These are phyloP conservation scores for Vanrija pseudolonga DNA, from an alignment of 1,284 basidiomycete species.

Conservation along the genomic window DNA sequence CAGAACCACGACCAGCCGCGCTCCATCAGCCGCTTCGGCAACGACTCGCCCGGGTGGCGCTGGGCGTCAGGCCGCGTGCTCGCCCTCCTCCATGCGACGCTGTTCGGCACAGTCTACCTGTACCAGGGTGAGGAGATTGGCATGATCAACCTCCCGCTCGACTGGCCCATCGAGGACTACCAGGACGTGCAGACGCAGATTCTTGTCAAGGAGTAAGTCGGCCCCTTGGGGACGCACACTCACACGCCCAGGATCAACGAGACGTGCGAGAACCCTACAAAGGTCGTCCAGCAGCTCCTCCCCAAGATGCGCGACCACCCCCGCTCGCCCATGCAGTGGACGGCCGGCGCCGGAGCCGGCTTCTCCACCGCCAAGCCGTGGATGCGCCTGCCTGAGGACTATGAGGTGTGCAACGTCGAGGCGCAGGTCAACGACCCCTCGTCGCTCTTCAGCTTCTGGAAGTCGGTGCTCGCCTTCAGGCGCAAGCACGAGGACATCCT, in stretches of 20 bases:
- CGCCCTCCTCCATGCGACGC: constrained; percentile 59
- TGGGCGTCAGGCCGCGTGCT: constrained; percentile 61
- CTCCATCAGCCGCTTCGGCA: constrained; percentile 62
- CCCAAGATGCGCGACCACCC: constrained; percentile 66
- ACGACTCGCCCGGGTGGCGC: constrained; percentile 59
- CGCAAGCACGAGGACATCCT: constrained; percentile 58
- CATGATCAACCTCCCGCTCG: constrained; percentile 62
- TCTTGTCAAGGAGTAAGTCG: constrained; percentile 2
- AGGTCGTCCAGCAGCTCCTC: background rate
- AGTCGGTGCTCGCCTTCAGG: constrained; percentile 55
- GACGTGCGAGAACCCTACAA: background rate
- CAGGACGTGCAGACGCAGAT: constrained; percentile 53
- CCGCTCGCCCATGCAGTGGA: constrained; percentile 58
- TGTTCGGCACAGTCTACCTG: constrained; percentile 65
- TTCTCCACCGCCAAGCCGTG: constrained; percentile 63
- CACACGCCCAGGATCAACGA: constrained; percentile 4
- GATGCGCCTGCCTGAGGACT: constrained; percentile 74
- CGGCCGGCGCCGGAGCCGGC: constrained; percentile 57
- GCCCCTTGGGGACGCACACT: constrained; percentile 4
- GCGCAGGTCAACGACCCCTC: constrained; percentile 53
- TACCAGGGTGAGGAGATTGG: constrained; percentile 73
- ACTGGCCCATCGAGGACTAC: constrained; percentile 69
- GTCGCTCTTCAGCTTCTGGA: constrained; percentile 63
- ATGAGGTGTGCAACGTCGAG: constrained; percentile 60
- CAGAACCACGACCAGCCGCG: constrained; percentile 51